phyloP scores from a whole-genome alignment of 2,329 filamentous ascomycete genomes.

The Cladosporium sphaerospermum region DNA sequence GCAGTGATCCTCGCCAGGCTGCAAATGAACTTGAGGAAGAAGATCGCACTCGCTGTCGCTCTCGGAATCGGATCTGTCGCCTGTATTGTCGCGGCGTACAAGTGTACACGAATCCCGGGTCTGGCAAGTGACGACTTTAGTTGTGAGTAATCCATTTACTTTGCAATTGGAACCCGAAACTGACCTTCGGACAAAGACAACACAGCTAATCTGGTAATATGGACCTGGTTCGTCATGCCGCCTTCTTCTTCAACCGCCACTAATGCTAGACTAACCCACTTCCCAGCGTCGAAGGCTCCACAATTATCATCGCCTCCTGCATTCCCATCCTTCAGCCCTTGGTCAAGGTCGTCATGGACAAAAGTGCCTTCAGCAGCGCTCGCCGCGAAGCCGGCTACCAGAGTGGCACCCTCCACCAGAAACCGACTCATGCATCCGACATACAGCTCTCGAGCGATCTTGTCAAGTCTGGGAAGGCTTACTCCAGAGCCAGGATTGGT shows the following conservation, averaged over 20 bases:
- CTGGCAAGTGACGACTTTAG: constrained; percentile 27
- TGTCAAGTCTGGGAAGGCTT: constrained; percentile 1
- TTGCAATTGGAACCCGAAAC: not conserved
- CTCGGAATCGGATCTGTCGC: constrained; percentile 38
- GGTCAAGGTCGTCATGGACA: constrained; percentile 12
- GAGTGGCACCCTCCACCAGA: not conserved
- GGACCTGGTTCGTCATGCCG: constrained; percentile 30
- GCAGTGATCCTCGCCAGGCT: constrained; percentile 33
- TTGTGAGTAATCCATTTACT: constrained; percentile 19
- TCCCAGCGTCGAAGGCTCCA: constrained; percentile 27
- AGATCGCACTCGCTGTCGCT: constrained; percentile 34
- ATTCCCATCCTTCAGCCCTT: constrained; percentile 32
- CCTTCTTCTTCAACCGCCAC: not conserved
- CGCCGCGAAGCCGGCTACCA: not conserved
- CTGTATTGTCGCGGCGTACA: constrained; percentile 29
- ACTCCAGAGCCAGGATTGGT: constrained; percentile 2
- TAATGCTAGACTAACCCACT: not conserved
- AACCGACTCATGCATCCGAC: not conserved
- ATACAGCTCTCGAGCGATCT: not conserved
- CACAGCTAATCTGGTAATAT: constrained; percentile 40
- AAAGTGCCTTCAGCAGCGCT: constrained; percentile 1
- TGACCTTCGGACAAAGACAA: constrained; percentile 17
- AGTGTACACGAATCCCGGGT: constrained; percentile 27
- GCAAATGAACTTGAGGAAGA: constrained; percentile 37
- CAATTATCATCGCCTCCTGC: constrained; percentile 32